Conservation (phyloP, 768 basidiomycete species). For the Holtermannia corniformis region DNA sequence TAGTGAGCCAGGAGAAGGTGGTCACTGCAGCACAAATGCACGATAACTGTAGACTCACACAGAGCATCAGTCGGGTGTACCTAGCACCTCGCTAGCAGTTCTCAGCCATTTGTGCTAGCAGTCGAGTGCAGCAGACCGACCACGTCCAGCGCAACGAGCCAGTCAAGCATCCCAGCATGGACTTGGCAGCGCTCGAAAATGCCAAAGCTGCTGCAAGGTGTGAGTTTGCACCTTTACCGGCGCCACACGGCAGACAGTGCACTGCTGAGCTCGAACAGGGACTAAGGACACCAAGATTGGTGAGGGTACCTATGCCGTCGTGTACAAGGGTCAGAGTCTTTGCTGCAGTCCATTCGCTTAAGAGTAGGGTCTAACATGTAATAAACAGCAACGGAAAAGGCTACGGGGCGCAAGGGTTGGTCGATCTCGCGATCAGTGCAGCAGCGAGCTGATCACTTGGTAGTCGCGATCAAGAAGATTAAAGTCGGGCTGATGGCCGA, state of each 20-base stretch:
- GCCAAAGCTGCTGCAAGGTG: slow-evolving; percentile 12
- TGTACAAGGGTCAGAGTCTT: slow-evolving; percentile 62
- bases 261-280: slow-evolving; percentile 16
- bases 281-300: slow-evolving; percentile 46
- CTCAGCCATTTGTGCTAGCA: too few relatives aligned
- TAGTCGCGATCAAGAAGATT: slow-evolving; percentile 94
- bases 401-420: slow-evolving; percentile 30
- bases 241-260: neutral
- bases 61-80: too few relatives aligned
- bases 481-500: slow-evolving; percentile 95
- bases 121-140: neutral
- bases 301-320: slow-evolving; percentile 86
- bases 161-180: slow-evolving; percentile 5
- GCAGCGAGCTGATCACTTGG: slow-evolving; percentile 48
- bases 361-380: too few relatives aligned
- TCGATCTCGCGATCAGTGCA: neutral
- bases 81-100: too few relatives aligned
- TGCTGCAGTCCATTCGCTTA: too few relatives aligned
- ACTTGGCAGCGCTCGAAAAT: slow-evolving; percentile 19
- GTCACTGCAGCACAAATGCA: too few relatives aligned
- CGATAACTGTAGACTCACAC: too few relatives aligned
- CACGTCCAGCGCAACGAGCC: neutral
- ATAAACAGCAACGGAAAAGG: slow-evolving; percentile 20
- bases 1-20: too few relatives aligned
- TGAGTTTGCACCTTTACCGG: neutral